phyloP scores from a whole-genome alignment of 495 filamentous ascomycete species.

The Penicillium parvum region DNA sequence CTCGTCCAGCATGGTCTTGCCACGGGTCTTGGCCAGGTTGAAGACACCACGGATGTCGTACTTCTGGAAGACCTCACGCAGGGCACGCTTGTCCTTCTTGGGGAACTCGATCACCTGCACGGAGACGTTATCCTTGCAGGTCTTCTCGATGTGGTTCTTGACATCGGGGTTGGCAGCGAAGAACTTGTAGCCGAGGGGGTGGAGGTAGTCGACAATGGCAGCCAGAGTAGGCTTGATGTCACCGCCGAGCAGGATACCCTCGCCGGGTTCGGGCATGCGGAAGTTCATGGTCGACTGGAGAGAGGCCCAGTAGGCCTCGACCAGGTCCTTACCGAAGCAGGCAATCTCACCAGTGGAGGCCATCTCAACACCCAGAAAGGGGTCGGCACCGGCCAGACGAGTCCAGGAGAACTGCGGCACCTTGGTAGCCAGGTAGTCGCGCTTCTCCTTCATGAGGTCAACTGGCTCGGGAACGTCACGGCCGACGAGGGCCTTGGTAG shows the following conservation, averaged over 20 bases:
- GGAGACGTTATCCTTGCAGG: constrained; percentile 56
- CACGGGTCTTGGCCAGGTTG: constrained; percentile 83
- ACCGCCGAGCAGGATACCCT: constrained; percentile 91
- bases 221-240: constrained; percentile 65
- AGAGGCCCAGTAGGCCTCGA: constrained; percentile 96
- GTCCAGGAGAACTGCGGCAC: constrained; percentile 99
- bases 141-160: constrained; percentile 74
- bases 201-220: constrained; percentile 74
- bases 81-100: constrained; percentile 88
- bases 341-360: constrained; percentile 94
- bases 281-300: constrained; percentile 99
- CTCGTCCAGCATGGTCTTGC: constrained; percentile 79
- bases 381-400: constrained; percentile 94
- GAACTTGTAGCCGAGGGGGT: constrained; percentile 88
- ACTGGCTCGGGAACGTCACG: constrained; percentile 79
- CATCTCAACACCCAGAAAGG: constrained; percentile 98
- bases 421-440: constrained; percentile 92
- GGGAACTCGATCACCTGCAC: constrained; percentile 97
- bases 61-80: constrained; percentile 95
- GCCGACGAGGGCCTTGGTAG: constrained; percentile 87
- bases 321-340: constrained; percentile 91
- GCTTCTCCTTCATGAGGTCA: constrained; percentile 83
- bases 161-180: constrained; percentile 78
- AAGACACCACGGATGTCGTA: constrained; percentile 94
- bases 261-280: constrained; percentile 85